Evolutionary conservation across 805 yeast species (phyloP), one percentile per base, ranked within the genome.

Genomic region (Lipomyces starkeyi): DNA sequence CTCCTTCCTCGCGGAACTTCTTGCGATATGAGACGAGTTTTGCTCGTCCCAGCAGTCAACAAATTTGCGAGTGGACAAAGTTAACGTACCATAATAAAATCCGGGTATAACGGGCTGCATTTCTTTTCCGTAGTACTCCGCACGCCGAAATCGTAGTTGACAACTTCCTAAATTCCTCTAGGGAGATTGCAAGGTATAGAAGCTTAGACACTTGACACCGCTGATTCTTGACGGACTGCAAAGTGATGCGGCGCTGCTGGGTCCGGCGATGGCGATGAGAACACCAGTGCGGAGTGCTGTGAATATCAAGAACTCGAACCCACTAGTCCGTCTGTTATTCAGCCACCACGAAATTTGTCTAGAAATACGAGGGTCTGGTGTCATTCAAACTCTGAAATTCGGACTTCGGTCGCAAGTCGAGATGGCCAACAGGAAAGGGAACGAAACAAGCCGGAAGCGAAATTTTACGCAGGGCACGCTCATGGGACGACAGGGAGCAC

Each of bases 91-190:
- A 61, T 69, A 69, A 53, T 66, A 69, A 52, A 63, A 63, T 14
- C 71, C 71, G 1, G 73, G 73, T 14, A 67, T 68, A 40, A 29
- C 58, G 11, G 59, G 35, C n/a, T 64, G 59, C 68, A 62, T 58
- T 43, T 43, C 20, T 17, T 22, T 22, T 43, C n/a, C 22, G 20
- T 22, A 43, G 20, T 43, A 4, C 20, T 17, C 49, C 9, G 11
- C 49, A 43, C 17, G 43, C 43, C 43, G 43, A 37, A 13, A 37
- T 37, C 43, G 40, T 35, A 13, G 4, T 35, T 14, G 14, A 35
- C 40, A 4, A 8, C 40, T 35, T 37, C 5, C 43, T 1, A 37
- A 14, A 13, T 37, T 37, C 5, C n/a, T 29, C 32, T 6, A 4
- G 32, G 32, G 7, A 29, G 32, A 29, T 29, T 29, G 32, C 32